phyloP scores from a whole-genome alignment of 441 rosid species.

The Omphalea diandra region DNA sequence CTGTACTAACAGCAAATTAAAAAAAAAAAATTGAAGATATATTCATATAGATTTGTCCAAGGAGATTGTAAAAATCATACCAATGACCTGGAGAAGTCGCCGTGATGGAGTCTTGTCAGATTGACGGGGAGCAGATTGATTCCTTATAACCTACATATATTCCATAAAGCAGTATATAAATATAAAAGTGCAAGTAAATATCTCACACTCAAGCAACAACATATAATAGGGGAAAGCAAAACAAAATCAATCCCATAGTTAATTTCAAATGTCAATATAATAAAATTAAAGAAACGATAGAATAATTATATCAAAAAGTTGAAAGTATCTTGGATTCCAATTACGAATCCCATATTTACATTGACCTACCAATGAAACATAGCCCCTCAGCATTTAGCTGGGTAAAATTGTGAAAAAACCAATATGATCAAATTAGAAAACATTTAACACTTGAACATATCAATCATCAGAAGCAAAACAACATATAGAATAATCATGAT shows the following conservation, averaged over 20 bases:
- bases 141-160: conserved; percentile 55
- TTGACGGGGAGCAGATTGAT: conserved; percentile 68
- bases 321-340: background rate
- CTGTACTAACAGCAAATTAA: background rate
- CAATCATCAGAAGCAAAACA: background rate
- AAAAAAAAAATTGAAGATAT: background rate
- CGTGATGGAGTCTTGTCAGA: conserved; percentile 58
- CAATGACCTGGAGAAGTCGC: conserved; percentile 87
- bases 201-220: conserved; percentile 10
- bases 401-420: background rate
- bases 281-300: background rate
- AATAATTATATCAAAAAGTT: background rate
- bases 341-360: background rate
- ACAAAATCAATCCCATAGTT: background rate
- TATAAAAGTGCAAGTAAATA: conserved; percentile 15
- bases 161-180: conserved; percentile 23
- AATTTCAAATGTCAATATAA: conserved; percentile 7
- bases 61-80: conserved; percentile 40
- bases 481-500: background rate
- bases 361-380: background rate
- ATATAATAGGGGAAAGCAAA: conserved; percentile 1
- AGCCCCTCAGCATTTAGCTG: background rate
- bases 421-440: background rate
- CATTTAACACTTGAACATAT: background rate
- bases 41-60: background rate